These are phyloP conservation scores for Brettanomyces sp. DNA, from an alignment of 805 yeast genomes.

Conservation along the genomic window DNA sequence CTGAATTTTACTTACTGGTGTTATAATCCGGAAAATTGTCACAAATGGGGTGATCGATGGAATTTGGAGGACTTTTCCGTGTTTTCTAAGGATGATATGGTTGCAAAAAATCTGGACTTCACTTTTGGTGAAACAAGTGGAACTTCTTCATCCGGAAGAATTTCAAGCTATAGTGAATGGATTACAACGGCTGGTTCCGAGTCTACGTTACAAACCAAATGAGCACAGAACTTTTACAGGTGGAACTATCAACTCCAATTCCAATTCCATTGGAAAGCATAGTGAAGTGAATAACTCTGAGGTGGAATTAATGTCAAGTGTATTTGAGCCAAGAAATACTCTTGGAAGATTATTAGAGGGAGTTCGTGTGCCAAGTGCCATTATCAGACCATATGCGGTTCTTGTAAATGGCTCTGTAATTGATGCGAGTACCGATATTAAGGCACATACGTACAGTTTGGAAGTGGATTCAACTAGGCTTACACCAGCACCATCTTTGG, in stretches of 20 bases:
- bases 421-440: constrained; percentile 51
- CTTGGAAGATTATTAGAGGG: constrained; percentile 31
- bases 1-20: constrained; percentile 81
- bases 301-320: neutral
- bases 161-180: constrained; percentile 8
- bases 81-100: constrained; percentile 59
- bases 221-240: neutral
- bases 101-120: neutral
- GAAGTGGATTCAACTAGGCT: constrained; percentile 27
- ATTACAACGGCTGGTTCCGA: neutral
- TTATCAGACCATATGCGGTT: constrained; percentile 68
- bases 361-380: constrained; percentile 64
- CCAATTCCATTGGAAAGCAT: too few species aligned
- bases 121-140: neutral
- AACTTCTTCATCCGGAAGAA: neutral
- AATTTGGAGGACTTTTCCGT: constrained; percentile 90
- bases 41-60: constrained; percentile 87
- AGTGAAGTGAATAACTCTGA: neutral
- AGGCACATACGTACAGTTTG: constrained; percentile 36
- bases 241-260: too few species aligned
- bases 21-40: constrained; percentile 63
- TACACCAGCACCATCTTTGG: neutral
- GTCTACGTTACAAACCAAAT: neutral
- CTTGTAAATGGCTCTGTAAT: constrained; percentile 51
- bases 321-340: too few species aligned